Conservation (phyloP, 768 basidiomycete genomes). For the Mycena olivaceomarginata region DNA sequence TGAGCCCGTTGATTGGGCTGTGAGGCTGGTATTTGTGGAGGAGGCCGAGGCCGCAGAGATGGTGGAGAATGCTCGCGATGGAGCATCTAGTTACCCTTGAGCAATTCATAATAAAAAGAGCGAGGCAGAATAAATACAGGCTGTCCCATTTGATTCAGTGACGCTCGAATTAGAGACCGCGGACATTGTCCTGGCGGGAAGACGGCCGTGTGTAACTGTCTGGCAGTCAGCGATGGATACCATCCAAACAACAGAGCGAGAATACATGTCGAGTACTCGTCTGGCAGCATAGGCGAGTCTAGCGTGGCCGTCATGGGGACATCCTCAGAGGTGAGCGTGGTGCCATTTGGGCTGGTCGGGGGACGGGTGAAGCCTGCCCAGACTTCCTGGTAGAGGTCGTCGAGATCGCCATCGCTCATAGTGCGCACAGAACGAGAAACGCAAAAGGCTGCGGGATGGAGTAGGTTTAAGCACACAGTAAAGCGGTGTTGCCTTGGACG, state of each 20-base stretch:
- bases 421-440: slow-evolving; percentile 35
- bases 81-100: not conserved
- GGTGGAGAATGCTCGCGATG: not conserved
- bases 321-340: slow-evolving; percentile 61
- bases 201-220: slow-evolving; percentile 32
- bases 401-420: slow-evolving; percentile 72
- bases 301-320: slow-evolving; percentile 57
- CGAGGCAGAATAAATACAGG: not conserved
- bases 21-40: not conserved
- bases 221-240: not conserved
- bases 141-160: not conserved
- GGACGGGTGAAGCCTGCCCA: slow-evolving; percentile 67
- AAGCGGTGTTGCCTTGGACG: not conserved
- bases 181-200: slow-evolving; percentile 20
- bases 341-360: slow-evolving; percentile 47
- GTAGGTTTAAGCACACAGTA: not conserved
- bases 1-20: not conserved
- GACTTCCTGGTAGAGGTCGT: slow-evolving; percentile 72
- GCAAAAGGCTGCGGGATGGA: not conserved
- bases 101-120: not conserved
- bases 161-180: slow-evolving; percentile 12
- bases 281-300: slow-evolving; percentile 43
- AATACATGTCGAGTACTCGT: slow-evolving; percentile 26
- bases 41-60: not conserved
- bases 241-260: not conserved